Percentiles rank a stretch among this genome's conserved stretches.
These are phyloP conservation scores for Tagetes patula DNA, from an alignment of 129 eudicot genomes.

Conservation along the genomic window DNA sequence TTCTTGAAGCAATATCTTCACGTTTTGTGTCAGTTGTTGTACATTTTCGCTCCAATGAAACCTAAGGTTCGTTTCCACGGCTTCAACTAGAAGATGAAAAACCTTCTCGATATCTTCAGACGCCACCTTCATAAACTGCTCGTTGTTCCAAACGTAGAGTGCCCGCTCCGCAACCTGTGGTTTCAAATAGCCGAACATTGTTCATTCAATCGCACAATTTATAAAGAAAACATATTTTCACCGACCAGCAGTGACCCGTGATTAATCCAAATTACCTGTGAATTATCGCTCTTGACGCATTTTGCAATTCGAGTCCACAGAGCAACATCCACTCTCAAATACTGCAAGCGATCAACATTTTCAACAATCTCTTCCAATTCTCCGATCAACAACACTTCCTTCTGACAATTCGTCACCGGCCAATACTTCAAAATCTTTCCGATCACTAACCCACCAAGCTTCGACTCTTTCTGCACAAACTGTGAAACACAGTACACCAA, in stretches of 20 bases:
- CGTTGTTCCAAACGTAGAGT: constrained; percentile 69
- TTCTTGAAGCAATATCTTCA: constrained; percentile 58
- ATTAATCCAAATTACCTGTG: constrained; percentile 43
- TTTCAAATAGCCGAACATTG: neutral
- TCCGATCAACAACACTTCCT: constrained; percentile 69
- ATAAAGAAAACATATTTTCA: neutral
- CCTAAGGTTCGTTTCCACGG: constrained; percentile 63
- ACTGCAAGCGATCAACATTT: constrained; percentile 46
- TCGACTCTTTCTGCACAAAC: constrained; percentile 72
- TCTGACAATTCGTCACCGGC: constrained; percentile 69
- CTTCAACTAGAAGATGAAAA: constrained; percentile 54
- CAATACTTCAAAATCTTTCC: constrained; percentile 60
- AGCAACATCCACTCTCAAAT: constrained; percentile 46
- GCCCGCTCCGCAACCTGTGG: constrained; percentile 76
- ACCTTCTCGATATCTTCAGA: constrained; percentile 57
- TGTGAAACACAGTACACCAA: constrained; percentile 66
- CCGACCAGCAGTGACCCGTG: neutral
- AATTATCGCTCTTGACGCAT: constrained; percentile 62
- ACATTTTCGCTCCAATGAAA: constrained; percentile 67
- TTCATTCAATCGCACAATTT: neutral
- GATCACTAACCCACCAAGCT: constrained; percentile 49
- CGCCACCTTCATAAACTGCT: constrained; percentile 61
- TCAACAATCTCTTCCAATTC: constrained; percentile 69
- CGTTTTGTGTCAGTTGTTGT: constrained; percentile 54
- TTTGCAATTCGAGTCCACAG: constrained; percentile 57